These are phyloP conservation scores for Carex parvula DNA, from an alignment of 176 grass and related monocot species.

Conservation along the genomic window DNA sequence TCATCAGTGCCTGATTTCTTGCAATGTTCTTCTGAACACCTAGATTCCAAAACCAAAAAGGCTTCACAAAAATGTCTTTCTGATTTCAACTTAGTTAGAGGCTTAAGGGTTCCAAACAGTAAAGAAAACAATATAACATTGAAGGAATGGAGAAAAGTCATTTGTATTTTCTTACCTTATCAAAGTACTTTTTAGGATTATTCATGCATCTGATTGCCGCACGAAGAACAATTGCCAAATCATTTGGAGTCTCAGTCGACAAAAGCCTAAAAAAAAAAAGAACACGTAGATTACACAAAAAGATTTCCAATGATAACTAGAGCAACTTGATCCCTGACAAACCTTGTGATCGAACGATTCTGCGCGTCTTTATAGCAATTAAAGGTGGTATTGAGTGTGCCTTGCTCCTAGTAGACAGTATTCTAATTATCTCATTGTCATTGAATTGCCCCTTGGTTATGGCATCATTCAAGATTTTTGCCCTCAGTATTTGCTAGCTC, in stretches of 20 bases:
- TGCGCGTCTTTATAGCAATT: constrained; percentile 52
- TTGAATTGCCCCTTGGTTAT: constrained; percentile 28
- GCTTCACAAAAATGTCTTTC: not conserved
- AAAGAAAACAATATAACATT: not conserved
- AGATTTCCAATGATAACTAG: not conserved
- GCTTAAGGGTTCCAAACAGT: not conserved
- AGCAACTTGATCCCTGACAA: not conserved
- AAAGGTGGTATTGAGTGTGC: constrained; percentile 60
- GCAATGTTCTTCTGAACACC: constrained; percentile 41
- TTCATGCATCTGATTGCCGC: constrained; percentile 40
- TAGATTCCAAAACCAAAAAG: constrained; percentile 10
- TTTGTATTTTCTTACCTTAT: constrained; percentile 36
- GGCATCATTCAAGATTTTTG: constrained; percentile 41
- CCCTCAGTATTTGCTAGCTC: constrained; percentile 51
- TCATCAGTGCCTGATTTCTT: constrained; percentile 47
- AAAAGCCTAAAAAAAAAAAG: constrained; percentile 45
- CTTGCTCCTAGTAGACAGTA: constrained; percentile 75
- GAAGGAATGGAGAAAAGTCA: not conserved
- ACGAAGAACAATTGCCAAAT: constrained; percentile 44
- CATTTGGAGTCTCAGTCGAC: constrained; percentile 26
- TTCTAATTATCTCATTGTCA: constrained; percentile 58
- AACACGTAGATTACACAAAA: not conserved
- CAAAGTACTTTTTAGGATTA: constrained; percentile 49
- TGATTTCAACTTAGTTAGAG: not conserved
- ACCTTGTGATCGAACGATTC: constrained; percentile 52